phyloP scores from a whole-genome alignment of 2,329 filamentous ascomycete species.

The Microcera coccophila region DNA sequence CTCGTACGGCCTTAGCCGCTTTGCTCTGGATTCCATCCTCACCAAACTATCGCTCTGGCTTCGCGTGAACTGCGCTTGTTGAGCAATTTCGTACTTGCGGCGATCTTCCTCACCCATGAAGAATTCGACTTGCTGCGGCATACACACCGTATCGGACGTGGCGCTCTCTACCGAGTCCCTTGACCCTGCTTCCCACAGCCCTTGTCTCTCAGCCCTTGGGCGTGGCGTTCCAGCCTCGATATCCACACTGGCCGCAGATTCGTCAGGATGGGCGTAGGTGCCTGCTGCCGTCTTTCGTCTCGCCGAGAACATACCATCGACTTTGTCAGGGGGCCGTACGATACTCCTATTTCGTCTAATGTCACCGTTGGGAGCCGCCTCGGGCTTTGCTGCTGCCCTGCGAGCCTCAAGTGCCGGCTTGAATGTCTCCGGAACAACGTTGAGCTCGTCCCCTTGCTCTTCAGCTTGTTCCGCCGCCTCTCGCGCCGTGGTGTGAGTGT shows the following conservation, averaged over 20 bases:
- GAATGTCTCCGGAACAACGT: constrained; percentile 85
- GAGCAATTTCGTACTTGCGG: constrained; percentile 67
- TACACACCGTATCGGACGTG: constrained; percentile 58
- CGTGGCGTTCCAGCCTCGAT: constrained; percentile 18
- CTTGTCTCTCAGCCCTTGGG: neutral
- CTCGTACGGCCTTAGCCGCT: neutral
- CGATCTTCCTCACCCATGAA: constrained; percentile 77
- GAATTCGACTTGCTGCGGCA: constrained; percentile 66
- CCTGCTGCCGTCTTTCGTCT: constrained; percentile 64
- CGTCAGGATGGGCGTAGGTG: constrained; percentile 66
- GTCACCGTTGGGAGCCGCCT: constrained; percentile 25
- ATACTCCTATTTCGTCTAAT: constrained; percentile 50
- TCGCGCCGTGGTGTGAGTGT: constrained; percentile 69
- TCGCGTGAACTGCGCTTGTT: neutral
- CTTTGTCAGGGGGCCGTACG: constrained; percentile 67
- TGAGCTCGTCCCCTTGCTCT: constrained; percentile 78
- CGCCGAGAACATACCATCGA: constrained; percentile 76
- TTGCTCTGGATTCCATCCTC: neutral
- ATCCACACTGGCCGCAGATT: constrained; percentile 41
- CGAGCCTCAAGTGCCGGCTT: constrained; percentile 54
- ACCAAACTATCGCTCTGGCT: neutral
- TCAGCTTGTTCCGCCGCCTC: constrained; percentile 81
- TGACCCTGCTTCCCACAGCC: constrained; percentile 1
- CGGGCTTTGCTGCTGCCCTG: constrained; percentile 29
- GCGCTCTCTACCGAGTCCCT: constrained; percentile 66